Percentiles rank a stretch among this genome's conserved stretches.
Conservation (phyloP, 2,329 filamentous ascomycete species). For the Ceratocystis eucalypticola region DNA sequence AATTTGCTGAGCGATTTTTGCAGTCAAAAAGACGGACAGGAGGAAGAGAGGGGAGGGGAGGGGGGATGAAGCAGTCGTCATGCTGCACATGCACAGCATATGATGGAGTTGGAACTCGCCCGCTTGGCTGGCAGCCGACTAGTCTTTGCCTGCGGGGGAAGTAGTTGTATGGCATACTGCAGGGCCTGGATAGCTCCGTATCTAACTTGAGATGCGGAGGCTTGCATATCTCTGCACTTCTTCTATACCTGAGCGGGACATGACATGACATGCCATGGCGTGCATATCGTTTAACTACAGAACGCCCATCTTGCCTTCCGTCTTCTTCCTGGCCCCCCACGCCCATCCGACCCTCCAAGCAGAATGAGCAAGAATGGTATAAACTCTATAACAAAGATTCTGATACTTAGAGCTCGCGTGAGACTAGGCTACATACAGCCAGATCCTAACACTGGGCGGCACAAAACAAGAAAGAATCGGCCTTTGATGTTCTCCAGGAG, state of each 20-base stretch:
- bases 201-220: too few relatives aligned
- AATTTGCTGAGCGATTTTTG: slow-evolving; percentile 6
- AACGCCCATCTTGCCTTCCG: too few relatives aligned
- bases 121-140: neutral
- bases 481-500: neutral
- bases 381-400: neutral
- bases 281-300: too few relatives aligned
- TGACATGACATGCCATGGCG: too few relatives aligned
- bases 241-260: too few relatives aligned
- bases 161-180: neutral
- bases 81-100: neutral
- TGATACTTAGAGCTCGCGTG: neutral
- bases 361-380: neutral
- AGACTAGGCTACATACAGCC: neutral
- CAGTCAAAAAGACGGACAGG: neutral
- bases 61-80: neutral
- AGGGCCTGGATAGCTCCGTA: too few relatives aligned
- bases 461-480: neutral
- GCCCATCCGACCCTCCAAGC: too few relatives aligned
- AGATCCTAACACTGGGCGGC: neutral
- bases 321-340: too few relatives aligned
- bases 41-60: neutral
- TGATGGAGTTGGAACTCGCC: neutral
- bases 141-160: neutral
- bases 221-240: too few relatives aligned